A percentile compares a stretch with the other conserved stretches of the same genome.
Evolutionary conservation across 768 basidiomycete genomes (phyloP).

Genomic region (Russula compacta): DNA sequence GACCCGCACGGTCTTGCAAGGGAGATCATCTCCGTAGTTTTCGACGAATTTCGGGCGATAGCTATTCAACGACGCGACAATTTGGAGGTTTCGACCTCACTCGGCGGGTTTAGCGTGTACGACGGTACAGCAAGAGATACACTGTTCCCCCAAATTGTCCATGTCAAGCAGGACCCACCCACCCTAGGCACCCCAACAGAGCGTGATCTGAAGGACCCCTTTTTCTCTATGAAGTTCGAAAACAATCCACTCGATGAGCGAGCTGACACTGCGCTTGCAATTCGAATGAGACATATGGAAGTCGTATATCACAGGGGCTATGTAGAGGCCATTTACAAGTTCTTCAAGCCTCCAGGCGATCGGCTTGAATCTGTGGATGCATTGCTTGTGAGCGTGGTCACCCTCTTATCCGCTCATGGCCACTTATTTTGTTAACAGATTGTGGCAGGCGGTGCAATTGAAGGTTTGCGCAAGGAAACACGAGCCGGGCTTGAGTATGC

Average conservation of each 20-base stretch:
- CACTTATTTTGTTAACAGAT: slow-evolving; percentile 37
- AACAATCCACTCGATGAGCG: slow-evolving; percentile 84
- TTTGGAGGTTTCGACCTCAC: slow-evolving; percentile 74
- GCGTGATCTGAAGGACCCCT: slow-evolving; percentile 38
- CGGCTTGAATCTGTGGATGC: slow-evolving; percentile 95
- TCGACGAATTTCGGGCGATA: slow-evolving; percentile 78
- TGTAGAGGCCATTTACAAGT: slow-evolving; percentile 82
- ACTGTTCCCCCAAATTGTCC: slow-evolving; percentile 84
- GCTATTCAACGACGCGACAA: slow-evolving; percentile 80
- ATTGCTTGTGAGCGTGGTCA: slow-evolving; percentile 50
- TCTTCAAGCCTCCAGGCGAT: slow-evolving; percentile 89
- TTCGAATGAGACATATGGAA: slow-evolving; percentile 92
- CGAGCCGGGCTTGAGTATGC: slow-evolving; percentile 91
- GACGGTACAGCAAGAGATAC: slow-evolving; percentile 83
- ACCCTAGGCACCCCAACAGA: slow-evolving; percentile 3
- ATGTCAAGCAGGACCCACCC: slow-evolving; percentile 37
- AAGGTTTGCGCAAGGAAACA: slow-evolving; percentile 89
- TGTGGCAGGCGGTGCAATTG: slow-evolving; percentile 87
- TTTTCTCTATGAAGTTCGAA: slow-evolving; percentile 90
- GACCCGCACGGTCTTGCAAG: slow-evolving; percentile 54
- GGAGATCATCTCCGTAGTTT: slow-evolving; percentile 81
- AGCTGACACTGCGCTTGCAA: slow-evolving; percentile 83
- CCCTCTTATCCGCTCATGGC: not conserved
- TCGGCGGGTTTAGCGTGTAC: slow-evolving; percentile 80
- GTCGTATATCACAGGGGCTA: slow-evolving; percentile 94